Evolutionary conservation across 768 basidiomycete species (phyloP).

Genomic region (Floccularia luteovirens): DNA sequence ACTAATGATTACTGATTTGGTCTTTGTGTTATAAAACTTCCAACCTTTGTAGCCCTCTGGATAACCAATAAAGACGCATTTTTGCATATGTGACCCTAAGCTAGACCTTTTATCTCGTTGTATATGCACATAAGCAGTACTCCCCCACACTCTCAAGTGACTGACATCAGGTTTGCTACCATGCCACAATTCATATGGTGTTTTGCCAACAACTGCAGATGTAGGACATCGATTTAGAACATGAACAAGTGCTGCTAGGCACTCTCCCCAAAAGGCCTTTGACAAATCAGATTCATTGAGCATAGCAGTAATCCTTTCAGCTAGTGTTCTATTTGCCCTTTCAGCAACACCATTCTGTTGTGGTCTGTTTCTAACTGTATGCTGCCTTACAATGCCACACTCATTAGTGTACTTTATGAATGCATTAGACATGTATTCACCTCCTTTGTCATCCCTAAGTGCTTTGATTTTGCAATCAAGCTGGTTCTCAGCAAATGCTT

Average conservation of each 20-base stretch:
- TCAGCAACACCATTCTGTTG: constrained; percentile 39
- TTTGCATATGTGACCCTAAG: constrained; percentile 17
- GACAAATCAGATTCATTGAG: constrained; percentile 14
- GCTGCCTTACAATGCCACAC: constrained; percentile 14
- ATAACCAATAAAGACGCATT: constrained; percentile 31
- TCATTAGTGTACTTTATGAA: constrained; percentile 13
- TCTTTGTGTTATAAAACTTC: constrained; percentile 23
- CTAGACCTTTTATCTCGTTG: constrained; percentile 11
- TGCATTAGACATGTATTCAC: constrained; percentile 17
- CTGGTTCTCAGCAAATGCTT: constrained; percentile 22
- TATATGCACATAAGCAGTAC: constrained; percentile 10
- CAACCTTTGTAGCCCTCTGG: constrained; percentile 21
- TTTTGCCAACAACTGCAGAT: constrained; percentile 7
- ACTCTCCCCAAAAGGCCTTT: constrained; percentile 13
- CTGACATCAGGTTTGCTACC: constrained; percentile 11
- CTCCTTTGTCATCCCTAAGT: constrained; percentile 22
- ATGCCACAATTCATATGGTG: constrained; percentile 11
- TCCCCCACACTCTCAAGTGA: constrained; percentile 9
- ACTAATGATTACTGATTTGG: constrained; percentile 17
- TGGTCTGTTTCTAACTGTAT: constrained; percentile 16
- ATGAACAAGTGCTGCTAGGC: constrained; percentile 13
- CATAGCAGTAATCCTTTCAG: constrained; percentile 20
- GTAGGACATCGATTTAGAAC: constrained; percentile 11
- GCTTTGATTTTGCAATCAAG: constrained; percentile 13
- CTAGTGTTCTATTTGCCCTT: constrained; percentile 24